phyloP scores from a whole-genome alignment of 192 early-diverging fungal genomes.

The Mortierella hygrophila region DNA sequence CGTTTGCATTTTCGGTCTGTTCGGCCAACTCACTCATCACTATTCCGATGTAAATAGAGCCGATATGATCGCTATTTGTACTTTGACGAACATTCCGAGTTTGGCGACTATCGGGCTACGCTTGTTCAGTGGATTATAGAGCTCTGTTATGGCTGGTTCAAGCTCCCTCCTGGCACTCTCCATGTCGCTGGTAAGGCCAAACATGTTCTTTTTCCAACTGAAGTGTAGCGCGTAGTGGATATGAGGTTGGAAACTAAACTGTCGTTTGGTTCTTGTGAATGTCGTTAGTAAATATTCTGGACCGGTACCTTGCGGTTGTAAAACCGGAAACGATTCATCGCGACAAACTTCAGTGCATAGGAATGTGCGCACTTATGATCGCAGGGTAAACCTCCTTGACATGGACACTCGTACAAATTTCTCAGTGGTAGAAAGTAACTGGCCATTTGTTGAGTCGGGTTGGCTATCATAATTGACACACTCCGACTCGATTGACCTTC shows the following conservation, averaged over 20 bases:
- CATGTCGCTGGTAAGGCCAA: slow-evolving; percentile 25
- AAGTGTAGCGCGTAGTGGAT: not conserved
- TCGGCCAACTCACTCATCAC: not conserved
- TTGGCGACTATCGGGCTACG: slow-evolving; percentile 2
- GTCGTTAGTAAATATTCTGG: slow-evolving; percentile 31
- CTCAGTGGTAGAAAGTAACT: not conserved
- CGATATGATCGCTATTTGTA: slow-evolving; percentile 44
- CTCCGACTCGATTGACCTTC: not conserved
- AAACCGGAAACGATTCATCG: not conserved
- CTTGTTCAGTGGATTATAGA: slow-evolving; percentile 40
- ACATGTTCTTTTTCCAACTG: not conserved
- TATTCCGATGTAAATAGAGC: not conserved
- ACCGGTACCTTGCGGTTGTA: slow-evolving; percentile 25
- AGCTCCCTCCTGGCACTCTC: slow-evolving; percentile 16
- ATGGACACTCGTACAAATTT: not conserved
- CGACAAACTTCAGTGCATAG: slow-evolving; percentile 26
- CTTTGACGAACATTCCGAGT: slow-evolving; percentile 1
- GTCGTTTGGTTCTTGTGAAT: not conserved
- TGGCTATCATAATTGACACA: not conserved
- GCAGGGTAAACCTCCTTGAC: slow-evolving; percentile 22
- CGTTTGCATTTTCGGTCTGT: not conserved
- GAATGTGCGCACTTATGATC: slow-evolving; percentile 43
- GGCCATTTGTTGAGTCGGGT: not conserved
- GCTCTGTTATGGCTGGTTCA: slow-evolving; percentile 26
- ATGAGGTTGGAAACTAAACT: too few relatives aligned